A percentile compares a stretch with the other conserved stretches of the same genome.
Evolutionary conservation across 345 rosid genomes (phyloP).

Genomic region (Brassica cretica): DNA sequence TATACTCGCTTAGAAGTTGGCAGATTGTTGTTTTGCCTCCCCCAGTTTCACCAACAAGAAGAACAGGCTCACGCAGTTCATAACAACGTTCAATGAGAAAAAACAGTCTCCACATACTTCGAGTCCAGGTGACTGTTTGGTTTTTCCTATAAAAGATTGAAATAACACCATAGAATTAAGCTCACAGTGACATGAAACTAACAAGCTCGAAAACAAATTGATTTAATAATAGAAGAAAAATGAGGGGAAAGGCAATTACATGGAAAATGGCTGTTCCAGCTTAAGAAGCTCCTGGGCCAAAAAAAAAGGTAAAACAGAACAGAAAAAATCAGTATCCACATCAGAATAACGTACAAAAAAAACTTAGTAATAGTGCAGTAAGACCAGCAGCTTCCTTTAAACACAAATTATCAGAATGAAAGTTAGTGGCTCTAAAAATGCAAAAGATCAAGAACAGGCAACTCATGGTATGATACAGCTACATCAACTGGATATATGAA

Average conservation of each 20-base stretch:
- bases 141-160: slow-evolving; percentile 26
- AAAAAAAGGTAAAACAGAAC: not conserved
- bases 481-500: not conserved
- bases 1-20: slow-evolving; percentile 57
- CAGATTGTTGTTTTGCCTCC: slow-evolving; percentile 97
- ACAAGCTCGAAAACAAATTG: slow-evolving; percentile 1
- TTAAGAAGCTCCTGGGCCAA: slow-evolving; percentile 50
- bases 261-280: slow-evolving; percentile 36
- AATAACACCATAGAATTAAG: slow-evolving; percentile 18
- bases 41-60: slow-evolving; percentile 98
- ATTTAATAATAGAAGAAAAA: slow-evolving; percentile 13
- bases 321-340: not conserved
- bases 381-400: slow-evolving; percentile 14
- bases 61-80: slow-evolving; percentile 87
- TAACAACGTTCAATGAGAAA: slow-evolving; percentile 77
- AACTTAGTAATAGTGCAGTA: slow-evolving; percentile 4
- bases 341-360: slow-evolving; percentile 8
- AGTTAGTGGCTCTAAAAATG: slow-evolving; percentile 7
- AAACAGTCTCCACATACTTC: slow-evolving; percentile 80
- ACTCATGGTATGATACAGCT: not conserved
- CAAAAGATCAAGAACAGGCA: slow-evolving; percentile 22
- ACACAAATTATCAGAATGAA: slow-evolving; percentile 10
- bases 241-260: slow-evolving; percentile 44
- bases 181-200: slow-evolving; percentile 11
- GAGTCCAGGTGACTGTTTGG: slow-evolving; percentile 65